Evolutionary conservation across 2,329 filamentous ascomycete genomes (phyloP).

Genomic region (Exophiala bonariae): DNA sequence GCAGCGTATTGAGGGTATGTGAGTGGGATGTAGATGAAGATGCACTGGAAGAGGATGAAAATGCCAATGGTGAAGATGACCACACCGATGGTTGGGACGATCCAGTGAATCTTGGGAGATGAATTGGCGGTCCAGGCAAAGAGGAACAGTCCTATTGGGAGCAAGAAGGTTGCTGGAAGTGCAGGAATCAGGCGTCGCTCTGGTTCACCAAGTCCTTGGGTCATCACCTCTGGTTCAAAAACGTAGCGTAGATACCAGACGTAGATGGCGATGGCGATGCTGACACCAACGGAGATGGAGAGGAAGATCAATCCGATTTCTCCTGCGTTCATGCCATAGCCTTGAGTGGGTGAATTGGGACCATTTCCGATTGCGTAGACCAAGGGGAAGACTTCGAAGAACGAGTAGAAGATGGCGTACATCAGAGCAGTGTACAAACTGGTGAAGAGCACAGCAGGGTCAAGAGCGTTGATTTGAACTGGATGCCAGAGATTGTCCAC

Average conservation of each 20-base stretch:
- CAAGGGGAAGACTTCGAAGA: slow-evolving; percentile 67
- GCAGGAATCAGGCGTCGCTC: slow-evolving; percentile 55
- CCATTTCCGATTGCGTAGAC: slow-evolving; percentile 53
- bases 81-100: slow-evolving; percentile 41
- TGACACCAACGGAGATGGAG: slow-evolving; percentile 57
- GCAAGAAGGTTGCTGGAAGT: slow-evolving; percentile 50
- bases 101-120: slow-evolving; percentile 37
- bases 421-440: slow-evolving; percentile 62
- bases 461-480: slow-evolving; percentile 57
- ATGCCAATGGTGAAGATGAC: slow-evolving; percentile 37
- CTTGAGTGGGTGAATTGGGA: slow-evolving; percentile 36
- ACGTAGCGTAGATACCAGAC: slow-evolving; percentile 53
- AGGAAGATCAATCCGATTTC: slow-evolving; percentile 62
- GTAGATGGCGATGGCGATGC: slow-evolving; percentile 54
- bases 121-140: slow-evolving; percentile 37
- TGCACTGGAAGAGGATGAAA: slow-evolving; percentile 45
- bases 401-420: slow-evolving; percentile 52
- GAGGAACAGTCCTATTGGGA: slow-evolving; percentile 60
- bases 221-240: slow-evolving; percentile 49
- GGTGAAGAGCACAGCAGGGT: slow-evolving; percentile 62
- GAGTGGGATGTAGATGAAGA: slow-evolving; percentile 42
- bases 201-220: slow-evolving; percentile 45
- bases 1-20: slow-evolving; percentile 39
- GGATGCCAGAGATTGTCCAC: slow-evolving; percentile 62
- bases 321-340: slow-evolving; percentile 61